Evolutionary conservation across 225 moss, liverwort and hornwort genomes (phyloP), one percentile per base, ranked within the genome.

Genomic region (Straminergon stramineum): DNA sequence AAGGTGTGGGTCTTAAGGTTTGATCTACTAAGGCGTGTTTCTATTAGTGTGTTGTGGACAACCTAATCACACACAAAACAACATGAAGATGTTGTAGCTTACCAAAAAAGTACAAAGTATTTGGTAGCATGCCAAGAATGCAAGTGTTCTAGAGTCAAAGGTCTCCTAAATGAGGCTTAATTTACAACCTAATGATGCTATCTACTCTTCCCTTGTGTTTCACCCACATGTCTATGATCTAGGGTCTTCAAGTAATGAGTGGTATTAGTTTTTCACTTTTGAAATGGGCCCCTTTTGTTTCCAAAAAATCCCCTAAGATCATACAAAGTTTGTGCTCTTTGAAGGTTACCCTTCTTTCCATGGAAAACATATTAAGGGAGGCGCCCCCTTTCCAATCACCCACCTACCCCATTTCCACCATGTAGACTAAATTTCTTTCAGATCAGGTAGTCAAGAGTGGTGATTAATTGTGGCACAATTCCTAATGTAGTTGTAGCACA

Each of bases 281-380:
- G 10, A 28, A 74, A 17, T 27, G 2, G 5, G 2, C 28, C 28
- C 74, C 4, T 31, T 75, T 31, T 51, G 4, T 48, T 75, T 75
- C 30, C 0, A 17, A 17, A 5, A 27, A 16, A 6, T 9, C 9
- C 0, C 3, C 1, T 24, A 16, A 10, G 3, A 43, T 3, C 1
- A 21, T 27, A 0, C 6, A 27, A 73, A 43, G 17, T 39, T 43
- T 43, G 28, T 0, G 27, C 27, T 39, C 24, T 70, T 69, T 2
- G 1, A 22, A 69, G 2, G 14, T 24, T 71, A 24, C 26, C 41
- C 4, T 39, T 70, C 12, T 14, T 39, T 24, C 15, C 0, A 13
- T 24, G 2, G 10, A 39, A 39, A 27, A 5, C 5, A 16, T 27
- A n/a, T n/a, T n/a, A n/a, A n/a, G n/a, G n/a, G n/a, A n/a, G n/a